Conservation (phyloP, 208 protist species). For the Acanthamoeba healyi region DNA sequence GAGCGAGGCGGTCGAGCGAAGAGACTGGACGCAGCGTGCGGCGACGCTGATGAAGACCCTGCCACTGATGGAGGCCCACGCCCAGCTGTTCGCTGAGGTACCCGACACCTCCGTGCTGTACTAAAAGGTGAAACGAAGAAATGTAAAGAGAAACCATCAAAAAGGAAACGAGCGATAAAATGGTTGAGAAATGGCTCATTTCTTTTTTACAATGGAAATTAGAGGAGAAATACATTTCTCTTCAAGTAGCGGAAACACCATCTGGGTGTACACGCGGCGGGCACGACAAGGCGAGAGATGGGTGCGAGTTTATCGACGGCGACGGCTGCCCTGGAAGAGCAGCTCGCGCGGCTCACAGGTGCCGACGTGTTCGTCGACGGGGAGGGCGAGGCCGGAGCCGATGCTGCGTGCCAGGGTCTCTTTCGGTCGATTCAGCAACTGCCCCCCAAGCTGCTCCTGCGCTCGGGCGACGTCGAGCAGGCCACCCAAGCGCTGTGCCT, state of each 20-base stretch:
- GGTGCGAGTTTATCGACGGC: background rate
- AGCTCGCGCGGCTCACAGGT: background rate
- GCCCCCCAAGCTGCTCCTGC: background rate
- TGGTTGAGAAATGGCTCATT: too few species aligned
- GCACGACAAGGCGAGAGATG: too few species aligned
- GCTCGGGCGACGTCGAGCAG: background rate
- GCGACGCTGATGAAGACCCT: background rate
- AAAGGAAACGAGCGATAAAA: too few species aligned
- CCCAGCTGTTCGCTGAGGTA: background rate
- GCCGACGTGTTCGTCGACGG: background rate
- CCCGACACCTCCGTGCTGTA: background rate
- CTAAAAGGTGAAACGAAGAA: too few species aligned
- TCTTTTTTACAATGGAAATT: too few species aligned
- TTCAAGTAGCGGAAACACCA: too few species aligned
- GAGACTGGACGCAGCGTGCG: background rate
- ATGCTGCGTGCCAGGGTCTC: background rate
- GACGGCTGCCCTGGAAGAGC: too few species aligned
- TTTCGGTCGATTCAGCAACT: conserved; percentile 13
- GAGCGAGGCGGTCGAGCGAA: background rate
- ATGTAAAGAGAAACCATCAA: too few species aligned
- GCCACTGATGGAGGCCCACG: background rate
- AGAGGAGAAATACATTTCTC: too few species aligned
- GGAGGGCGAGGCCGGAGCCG: background rate
- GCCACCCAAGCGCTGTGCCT: background rate
- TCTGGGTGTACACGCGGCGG: too few species aligned